phyloP scores from a whole-genome alignment of 2,329 filamentous ascomycete species.

The Stemphylium lycopersici region DNA sequence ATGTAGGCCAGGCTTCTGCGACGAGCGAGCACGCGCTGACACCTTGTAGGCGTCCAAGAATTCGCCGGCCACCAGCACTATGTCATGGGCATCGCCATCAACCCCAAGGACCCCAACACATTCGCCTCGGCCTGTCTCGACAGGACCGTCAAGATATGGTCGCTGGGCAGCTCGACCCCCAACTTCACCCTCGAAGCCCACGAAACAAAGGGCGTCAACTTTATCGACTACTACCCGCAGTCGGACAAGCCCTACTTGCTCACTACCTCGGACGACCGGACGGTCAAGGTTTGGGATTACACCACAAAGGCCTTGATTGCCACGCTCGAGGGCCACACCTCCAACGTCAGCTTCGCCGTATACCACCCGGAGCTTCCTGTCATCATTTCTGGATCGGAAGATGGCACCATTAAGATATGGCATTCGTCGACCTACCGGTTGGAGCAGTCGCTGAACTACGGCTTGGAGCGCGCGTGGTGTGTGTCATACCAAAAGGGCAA shows the following conservation, averaged over 20 bases:
- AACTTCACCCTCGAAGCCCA: constrained; percentile 98
- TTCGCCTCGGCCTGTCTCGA: constrained; percentile 95
- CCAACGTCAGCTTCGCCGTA: constrained; percentile 97
- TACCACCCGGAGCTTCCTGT: constrained; percentile 97
- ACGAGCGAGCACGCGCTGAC: constrained; percentile 25
- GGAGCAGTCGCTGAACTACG: constrained; percentile 95
- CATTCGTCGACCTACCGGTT: constrained; percentile 96
- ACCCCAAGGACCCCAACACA: constrained; percentile 82
- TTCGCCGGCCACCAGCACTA: constrained; percentile 97
- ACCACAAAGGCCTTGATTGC: constrained; percentile 97
- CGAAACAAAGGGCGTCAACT: constrained; percentile 96
- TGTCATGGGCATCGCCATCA: constrained; percentile 96
- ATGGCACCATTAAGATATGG: constrained; percentile 98
- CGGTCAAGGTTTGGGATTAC: constrained; percentile 99
- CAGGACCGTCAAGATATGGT: constrained; percentile 98
- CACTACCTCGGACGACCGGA: constrained; percentile 94
- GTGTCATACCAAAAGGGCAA: constrained; percentile 93
- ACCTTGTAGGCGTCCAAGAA: constrained; percentile 69
- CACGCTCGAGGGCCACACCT: constrained; percentile 94
- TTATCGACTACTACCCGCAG: constrained; percentile 84
- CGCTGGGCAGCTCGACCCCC: constrained; percentile 86
- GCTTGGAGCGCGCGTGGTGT: constrained; percentile 95
- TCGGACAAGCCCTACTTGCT: constrained; percentile 82
- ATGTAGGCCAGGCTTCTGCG: constrained; percentile 56
- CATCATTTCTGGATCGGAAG: constrained; percentile 97